These are phyloP conservation scores for Ascochyta rabiei DNA, from an alignment of 2,329 filamentous ascomycete genomes.

Conservation along the genomic window DNA sequence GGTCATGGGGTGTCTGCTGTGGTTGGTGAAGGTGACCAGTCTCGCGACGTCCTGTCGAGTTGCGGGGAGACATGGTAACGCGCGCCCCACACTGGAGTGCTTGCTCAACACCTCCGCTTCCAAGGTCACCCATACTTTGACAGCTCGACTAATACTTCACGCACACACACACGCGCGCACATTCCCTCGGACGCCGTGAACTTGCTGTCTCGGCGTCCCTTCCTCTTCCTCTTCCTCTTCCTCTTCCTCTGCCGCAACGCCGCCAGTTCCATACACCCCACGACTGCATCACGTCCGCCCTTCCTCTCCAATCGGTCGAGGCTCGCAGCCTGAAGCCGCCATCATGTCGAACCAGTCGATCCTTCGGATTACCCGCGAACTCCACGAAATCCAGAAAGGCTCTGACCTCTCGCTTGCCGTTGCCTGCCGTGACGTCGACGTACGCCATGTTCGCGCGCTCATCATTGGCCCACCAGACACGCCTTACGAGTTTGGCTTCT, in stretches of 20 bases:
- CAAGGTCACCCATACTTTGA: not conserved
- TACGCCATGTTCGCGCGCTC: slow-evolving; percentile 83
- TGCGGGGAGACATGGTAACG: slow-evolving; percentile 9
- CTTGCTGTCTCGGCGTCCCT: slow-evolving; percentile 18
- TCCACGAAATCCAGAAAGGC: slow-evolving; percentile 82
- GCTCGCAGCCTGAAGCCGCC: slow-evolving; percentile 4
- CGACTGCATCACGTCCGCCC: not conserved
- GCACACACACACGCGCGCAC: slow-evolving; percentile 1
- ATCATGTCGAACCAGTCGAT: slow-evolving; percentile 83
- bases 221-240: slow-evolving; percentile 4
- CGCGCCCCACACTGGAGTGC: slow-evolving; percentile 9
- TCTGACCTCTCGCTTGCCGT: slow-evolving; percentile 88
- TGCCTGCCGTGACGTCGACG: slow-evolving; percentile 84
- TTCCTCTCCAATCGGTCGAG: not conserved
- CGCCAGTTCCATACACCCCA: not conserved
- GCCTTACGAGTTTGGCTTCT: slow-evolving; percentile 97
- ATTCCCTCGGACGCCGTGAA: slow-evolving; percentile 16
- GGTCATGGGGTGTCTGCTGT: not conserved
- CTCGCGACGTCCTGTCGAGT: slow-evolving; percentile 2
- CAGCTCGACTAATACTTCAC: slow-evolving; percentile 4
- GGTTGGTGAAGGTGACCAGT: slow-evolving; percentile 6
- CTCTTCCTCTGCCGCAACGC: not conserved
- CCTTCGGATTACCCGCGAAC: slow-evolving; percentile 86
- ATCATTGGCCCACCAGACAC: slow-evolving; percentile 94
- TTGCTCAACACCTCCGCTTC: slow-evolving; percentile 12